These are phyloP conservation scores for Chrysophaeum taylorii DNA, from an alignment of 352 stramenopile genomes.

Conservation along the genomic window DNA sequence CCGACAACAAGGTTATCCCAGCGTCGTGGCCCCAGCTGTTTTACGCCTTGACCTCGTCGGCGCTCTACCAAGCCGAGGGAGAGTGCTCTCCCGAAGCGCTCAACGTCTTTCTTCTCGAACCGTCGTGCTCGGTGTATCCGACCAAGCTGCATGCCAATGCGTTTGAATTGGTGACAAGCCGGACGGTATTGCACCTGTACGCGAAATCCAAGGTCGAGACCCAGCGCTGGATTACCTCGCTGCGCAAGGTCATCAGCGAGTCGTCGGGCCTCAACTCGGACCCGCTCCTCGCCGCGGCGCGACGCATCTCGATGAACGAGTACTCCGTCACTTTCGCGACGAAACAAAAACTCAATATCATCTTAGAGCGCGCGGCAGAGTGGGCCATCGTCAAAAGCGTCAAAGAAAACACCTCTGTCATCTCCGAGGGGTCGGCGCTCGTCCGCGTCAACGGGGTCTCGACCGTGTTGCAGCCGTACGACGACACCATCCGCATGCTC, in stretches of 20 bases:
- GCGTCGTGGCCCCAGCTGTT: slow-evolving; percentile 15
- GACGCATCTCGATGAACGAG: slow-evolving; percentile 21
- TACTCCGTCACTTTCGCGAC: slow-evolving; percentile 36
- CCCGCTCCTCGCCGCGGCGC: slow-evolving; percentile 27
- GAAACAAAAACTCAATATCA: slow-evolving; percentile 34
- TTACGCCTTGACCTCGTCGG: slow-evolving; percentile 18
- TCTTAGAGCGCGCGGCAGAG: slow-evolving; percentile 32
- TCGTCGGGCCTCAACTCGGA: slow-evolving; percentile 20
- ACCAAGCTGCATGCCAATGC: slow-evolving; percentile 31
- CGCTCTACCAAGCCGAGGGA: slow-evolving; percentile 18
- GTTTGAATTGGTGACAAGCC: slow-evolving; percentile 30
- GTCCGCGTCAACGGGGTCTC: slow-evolving; percentile 30
- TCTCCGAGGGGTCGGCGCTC: slow-evolving; percentile 30
- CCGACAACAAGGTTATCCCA: background rate
- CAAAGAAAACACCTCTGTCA: slow-evolving; percentile 21
- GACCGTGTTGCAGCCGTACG: slow-evolving; percentile 26
- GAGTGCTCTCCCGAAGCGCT: background rate
- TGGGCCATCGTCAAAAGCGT: slow-evolving; percentile 37
- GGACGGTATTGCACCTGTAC: slow-evolving; percentile 25
- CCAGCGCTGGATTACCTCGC: slow-evolving; percentile 24
- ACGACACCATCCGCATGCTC: slow-evolving; percentile 29
- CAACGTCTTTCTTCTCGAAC: slow-evolving; percentile 15
- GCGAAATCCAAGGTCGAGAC: slow-evolving; percentile 14
- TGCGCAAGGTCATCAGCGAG: slow-evolving; percentile 27
- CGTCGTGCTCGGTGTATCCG: slow-evolving; percentile 33